Percentiles rank a stretch among this genome's conserved stretches.
Evolutionary conservation across 495 filamentous ascomycete genomes (phyloP).

Genomic region (Peziza echinospora): DNA sequence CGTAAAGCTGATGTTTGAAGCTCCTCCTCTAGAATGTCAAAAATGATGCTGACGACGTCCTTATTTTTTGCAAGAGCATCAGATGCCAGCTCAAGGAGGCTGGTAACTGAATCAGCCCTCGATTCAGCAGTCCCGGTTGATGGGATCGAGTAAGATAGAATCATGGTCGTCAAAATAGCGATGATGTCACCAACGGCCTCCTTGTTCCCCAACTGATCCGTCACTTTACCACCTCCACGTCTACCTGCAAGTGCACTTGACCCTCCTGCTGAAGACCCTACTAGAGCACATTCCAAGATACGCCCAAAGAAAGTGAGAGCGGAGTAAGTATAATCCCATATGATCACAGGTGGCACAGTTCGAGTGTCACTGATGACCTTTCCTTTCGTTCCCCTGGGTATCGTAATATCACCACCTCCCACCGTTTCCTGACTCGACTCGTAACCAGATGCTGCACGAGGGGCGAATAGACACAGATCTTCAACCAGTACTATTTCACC

Average conservation of each 20-base stretch:
- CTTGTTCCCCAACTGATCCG: slow-evolving; percentile 22
- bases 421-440: background rate
- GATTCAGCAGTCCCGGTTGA: slow-evolving; percentile 10
- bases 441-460: slow-evolving; percentile 12
- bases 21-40: slow-evolving; percentile 62
- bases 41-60: slow-evolving; percentile 61
- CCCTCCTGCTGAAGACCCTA: slow-evolving; percentile 18
- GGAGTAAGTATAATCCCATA: slow-evolving; percentile 56
- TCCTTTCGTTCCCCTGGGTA: slow-evolving; percentile 43
- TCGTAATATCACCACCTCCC: slow-evolving; percentile 21
- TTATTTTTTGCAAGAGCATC: slow-evolving; percentile 47
- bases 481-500: slow-evolving; percentile 36
- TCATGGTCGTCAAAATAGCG: slow-evolving; percentile 36
- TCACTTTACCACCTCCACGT: slow-evolving; percentile 5
- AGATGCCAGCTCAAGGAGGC: slow-evolving; percentile 47
- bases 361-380: slow-evolving; percentile 43
- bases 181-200: slow-evolving; percentile 42
- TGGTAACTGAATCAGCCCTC: slow-evolving; percentile 3
- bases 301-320: slow-evolving; percentile 53
- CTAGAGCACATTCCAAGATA: slow-evolving; percentile 35
- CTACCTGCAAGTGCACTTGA: background rate
- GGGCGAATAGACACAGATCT: slow-evolving; percentile 33
- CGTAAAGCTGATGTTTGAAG: slow-evolving; percentile 25
- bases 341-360: slow-evolving; percentile 31
- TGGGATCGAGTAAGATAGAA: slow-evolving; percentile 16